These are phyloP conservation scores for Lentinula sp. DNA, from an alignment of 768 basidiomycete genomes.

Conservation along the genomic window DNA sequence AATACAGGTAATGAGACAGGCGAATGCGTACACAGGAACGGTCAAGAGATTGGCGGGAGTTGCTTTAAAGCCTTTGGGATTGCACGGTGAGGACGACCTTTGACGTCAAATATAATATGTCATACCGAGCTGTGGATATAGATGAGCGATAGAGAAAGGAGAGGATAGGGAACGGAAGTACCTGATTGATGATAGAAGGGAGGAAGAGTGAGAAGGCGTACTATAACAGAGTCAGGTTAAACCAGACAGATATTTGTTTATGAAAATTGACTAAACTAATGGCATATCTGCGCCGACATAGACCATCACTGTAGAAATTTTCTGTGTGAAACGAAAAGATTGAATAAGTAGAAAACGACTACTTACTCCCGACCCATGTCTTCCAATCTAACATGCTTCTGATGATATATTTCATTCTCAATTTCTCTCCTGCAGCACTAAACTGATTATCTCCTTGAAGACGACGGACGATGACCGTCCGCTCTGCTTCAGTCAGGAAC, in stretches of 20 bases:
- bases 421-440: slow-evolving; percentile 64
- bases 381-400: slow-evolving; percentile 66
- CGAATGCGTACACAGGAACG: slow-evolving; percentile 70
- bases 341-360: not conserved
- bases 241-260: not conserved
- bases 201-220: slow-evolving; percentile 78
- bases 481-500: slow-evolving; percentile 68
- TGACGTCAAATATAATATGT: not conserved
- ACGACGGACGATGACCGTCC: slow-evolving; percentile 57
- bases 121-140: slow-evolving; percentile 31
- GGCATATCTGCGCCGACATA: slow-evolving; percentile 58
- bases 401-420: slow-evolving; percentile 52
- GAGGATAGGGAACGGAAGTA: slow-evolving; percentile 22
- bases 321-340: not conserved
- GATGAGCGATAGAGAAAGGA: slow-evolving; percentile 1
- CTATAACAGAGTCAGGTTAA: not conserved
- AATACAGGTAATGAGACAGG: slow-evolving; percentile 57
- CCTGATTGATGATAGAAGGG: slow-evolving; percentile 71
- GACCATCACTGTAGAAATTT: slow-evolving; percentile 36
- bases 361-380: slow-evolving; percentile 54
- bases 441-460: slow-evolving; percentile 65
- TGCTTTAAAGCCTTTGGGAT: slow-evolving; percentile 47
- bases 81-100: not conserved
- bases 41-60: slow-evolving; percentile 72
- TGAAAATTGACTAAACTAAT: slow-evolving; percentile 19